phyloP scores from a whole-genome alignment of 2,329 filamentous ascomycete genomes.

The Talaromyces funiculosus region DNA sequence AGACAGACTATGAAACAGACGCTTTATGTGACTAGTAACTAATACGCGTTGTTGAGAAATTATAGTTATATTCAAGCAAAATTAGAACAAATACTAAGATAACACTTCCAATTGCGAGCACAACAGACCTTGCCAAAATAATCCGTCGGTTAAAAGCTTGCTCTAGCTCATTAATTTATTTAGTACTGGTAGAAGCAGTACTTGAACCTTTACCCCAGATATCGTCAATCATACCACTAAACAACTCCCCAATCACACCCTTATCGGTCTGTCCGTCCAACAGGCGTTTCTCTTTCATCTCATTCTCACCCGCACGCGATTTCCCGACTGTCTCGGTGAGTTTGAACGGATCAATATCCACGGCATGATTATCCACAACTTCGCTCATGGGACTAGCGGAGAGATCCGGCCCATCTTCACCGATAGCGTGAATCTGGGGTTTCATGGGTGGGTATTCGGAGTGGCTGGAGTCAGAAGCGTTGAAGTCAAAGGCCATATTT shows the following conservation, averaged over 20 bases:
- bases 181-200: conserved; percentile 17
- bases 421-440: conserved; percentile 52
- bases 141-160: not conserved
- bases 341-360: conserved; percentile 53
- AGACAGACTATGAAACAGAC: not conserved
- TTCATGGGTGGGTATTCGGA: conserved; percentile 41
- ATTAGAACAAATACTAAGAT: not conserved
- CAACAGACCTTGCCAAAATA: not conserved
- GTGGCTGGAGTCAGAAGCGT: conserved; percentile 7
- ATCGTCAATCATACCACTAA: conserved; percentile 34
- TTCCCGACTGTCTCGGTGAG: conserved; percentile 47
- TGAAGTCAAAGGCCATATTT: conserved; percentile 27
- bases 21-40: too few species aligned
- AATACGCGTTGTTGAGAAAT: not conserved
- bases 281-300: conserved; percentile 23
- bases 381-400: conserved; percentile 53
- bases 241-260: conserved; percentile 31
- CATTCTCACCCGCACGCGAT: conserved; percentile 33
- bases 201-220: conserved; percentile 27
- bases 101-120: not conserved
- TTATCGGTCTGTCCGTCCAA: conserved; percentile 26
- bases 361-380: conserved; percentile 51
- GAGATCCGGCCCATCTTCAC: conserved; percentile 38
- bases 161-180: not conserved
- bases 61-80: not conserved